Percentiles rank a stretch among this genome's conserved stretches.
These are phyloP conservation scores for Tolypocladium inflatum DNA, from an alignment of 2,329 filamentous ascomycete genomes.

Conservation along the genomic window DNA sequence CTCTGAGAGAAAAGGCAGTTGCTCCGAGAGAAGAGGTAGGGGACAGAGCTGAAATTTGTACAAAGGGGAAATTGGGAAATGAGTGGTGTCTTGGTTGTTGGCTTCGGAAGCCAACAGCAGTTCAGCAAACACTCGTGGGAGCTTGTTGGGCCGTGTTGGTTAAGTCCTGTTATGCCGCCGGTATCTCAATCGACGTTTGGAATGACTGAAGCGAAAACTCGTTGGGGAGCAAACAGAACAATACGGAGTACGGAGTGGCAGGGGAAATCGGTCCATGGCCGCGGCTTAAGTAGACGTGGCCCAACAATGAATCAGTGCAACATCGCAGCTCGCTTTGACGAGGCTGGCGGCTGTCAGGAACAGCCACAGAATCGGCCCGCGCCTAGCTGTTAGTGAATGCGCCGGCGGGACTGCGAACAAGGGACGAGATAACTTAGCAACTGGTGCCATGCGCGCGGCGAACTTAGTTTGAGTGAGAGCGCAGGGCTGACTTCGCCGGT, in stretches of 20 bases:
- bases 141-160: background rate
- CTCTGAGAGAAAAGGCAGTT: background rate
- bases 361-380: background rate
- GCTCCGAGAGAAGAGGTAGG: background rate
- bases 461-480: too few species aligned
- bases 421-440: too few species aligned
- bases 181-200: background rate
- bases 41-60: background rate
- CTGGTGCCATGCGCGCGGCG: too few species aligned
- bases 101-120: background rate
- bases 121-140: background rate
- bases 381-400: background rate
- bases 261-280: background rate
- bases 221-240: background rate
- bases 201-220: background rate
- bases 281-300: background rate
- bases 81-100: background rate
- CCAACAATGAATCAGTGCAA: background rate
- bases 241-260: background rate
- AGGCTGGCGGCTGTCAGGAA: too few species aligned
- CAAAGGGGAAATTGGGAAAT: background rate
- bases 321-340: background rate
- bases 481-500: too few species aligned
- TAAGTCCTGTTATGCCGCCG: background rate
- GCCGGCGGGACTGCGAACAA: too few species aligned